These are phyloP conservation scores for Spathaspora sp. DNA, from an alignment of 805 yeast species.

Conservation along the genomic window DNA sequence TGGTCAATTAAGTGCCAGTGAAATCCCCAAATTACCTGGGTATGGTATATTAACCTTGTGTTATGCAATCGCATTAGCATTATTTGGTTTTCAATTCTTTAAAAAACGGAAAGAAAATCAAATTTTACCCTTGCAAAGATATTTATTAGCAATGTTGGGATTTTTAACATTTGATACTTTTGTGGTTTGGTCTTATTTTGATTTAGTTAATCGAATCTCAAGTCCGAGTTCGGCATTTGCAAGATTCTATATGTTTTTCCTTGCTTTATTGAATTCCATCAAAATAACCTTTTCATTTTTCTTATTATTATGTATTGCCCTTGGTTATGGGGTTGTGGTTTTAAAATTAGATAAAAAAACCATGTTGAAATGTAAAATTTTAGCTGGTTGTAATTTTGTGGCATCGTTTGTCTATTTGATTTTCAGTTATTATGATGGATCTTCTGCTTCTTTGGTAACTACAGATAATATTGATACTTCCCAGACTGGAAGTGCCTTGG, in stretches of 20 bases:
- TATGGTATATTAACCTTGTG: slow-evolving; percentile 83
- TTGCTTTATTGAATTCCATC: slow-evolving; percentile 74
- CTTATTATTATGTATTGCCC: slow-evolving; percentile 74
- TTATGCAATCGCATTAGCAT: slow-evolving; percentile 76
- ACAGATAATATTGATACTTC: slow-evolving; percentile 45
- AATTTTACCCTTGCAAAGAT: slow-evolving; percentile 84
- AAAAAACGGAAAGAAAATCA: slow-evolving; percentile 74
- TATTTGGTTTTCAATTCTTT: slow-evolving; percentile 81
- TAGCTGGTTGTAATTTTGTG: slow-evolving; percentile 36
- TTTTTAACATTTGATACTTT: slow-evolving; percentile 82
- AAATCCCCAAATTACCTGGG: slow-evolving; percentile 85
- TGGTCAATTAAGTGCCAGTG: slow-evolving; percentile 85
- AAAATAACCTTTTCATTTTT: slow-evolving; percentile 87
- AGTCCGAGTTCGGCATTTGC: slow-evolving; percentile 56
- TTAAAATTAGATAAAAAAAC: slow-evolving; percentile 73
- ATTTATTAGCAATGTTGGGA: slow-evolving; percentile 79
- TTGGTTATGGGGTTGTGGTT: slow-evolving; percentile 93
- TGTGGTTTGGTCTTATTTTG: slow-evolving; percentile 89
- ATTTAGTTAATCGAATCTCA: slow-evolving; percentile 61
- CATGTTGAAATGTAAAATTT: slow-evolving; percentile 58
- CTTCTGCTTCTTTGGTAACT: slow-evolving; percentile 17
- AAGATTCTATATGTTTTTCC: slow-evolving; percentile 64
- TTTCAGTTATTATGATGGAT: slow-evolving; percentile 28
- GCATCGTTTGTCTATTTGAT: slow-evolving; percentile 33
- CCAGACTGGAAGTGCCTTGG: slow-evolving; percentile 40